Conservation (phyloP, 2,329 filamentous ascomycete species). For the Gnomoniopsis smithogilvyi region DNA sequence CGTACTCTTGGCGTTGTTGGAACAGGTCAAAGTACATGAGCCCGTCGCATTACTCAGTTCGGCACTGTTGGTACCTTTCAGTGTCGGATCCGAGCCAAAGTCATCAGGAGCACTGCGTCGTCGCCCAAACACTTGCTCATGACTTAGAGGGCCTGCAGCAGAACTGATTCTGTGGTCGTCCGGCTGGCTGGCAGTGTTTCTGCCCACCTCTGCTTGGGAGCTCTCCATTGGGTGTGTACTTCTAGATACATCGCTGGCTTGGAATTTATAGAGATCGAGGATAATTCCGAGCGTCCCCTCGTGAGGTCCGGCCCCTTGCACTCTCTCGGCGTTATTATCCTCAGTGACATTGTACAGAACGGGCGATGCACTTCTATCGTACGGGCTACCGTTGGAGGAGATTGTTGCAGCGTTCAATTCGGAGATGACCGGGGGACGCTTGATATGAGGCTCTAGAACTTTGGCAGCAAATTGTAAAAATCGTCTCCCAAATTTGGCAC, state of each 20-base stretch:
- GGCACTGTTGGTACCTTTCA: too few species aligned
- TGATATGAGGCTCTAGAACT: not conserved
- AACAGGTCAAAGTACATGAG: too few species aligned
- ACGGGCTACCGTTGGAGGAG: not conserved
- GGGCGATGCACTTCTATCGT: not conserved
- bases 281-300: not conserved
- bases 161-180: too few species aligned
- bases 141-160: too few species aligned
- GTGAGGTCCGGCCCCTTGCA: not conserved
- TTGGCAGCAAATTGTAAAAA: not conserved
- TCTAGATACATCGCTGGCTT: not conserved
- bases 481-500: not conserved
- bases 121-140: too few species aligned
- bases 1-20: too few species aligned
- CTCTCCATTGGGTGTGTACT: not conserved
- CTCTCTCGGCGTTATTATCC: not conserved
- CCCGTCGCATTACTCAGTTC: too few species aligned
- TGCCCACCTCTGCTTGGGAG: not conserved
- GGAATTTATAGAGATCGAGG: not conserved
- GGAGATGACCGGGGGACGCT: not conserved
- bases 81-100: too few species aligned
- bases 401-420: not conserved
- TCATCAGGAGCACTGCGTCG: too few species aligned
- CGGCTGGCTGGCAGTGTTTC: too few species aligned
- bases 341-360: not conserved